A percentile compares a stretch with the other conserved stretches of the same genome.
Conservation (phyloP, 306 rosid species). For the Rubus parviflorus region DNA sequence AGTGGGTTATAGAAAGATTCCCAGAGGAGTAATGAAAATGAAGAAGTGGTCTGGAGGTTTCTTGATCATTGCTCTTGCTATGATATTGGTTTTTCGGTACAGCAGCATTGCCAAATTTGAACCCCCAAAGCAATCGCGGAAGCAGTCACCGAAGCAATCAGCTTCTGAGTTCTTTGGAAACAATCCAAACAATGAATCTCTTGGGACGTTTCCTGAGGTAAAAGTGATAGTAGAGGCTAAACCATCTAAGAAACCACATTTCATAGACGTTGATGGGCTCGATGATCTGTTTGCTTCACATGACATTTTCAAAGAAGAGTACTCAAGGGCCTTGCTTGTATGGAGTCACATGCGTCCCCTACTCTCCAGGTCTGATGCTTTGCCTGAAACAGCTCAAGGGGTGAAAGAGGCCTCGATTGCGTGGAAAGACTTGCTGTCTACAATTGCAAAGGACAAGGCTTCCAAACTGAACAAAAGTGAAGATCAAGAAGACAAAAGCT, state of each 20-base stretch:
- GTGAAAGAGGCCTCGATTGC: constrained; percentile 84
- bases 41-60: constrained; percentile 88
- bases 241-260: constrained; percentile 45
- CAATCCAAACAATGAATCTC: constrained; percentile 38
- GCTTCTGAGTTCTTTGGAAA: constrained; percentile 59
- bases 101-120: constrained; percentile 44
- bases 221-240: constrained; percentile 25
- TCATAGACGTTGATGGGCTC: constrained; percentile 57
- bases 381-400: constrained; percentile 81
- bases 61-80: constrained; percentile 59
- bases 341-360: constrained; percentile 63
- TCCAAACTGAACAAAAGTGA: constrained; percentile 36
- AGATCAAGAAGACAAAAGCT: constrained; percentile 40
- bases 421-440: constrained; percentile 66
- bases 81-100: constrained; percentile 55
- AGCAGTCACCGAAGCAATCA: constrained; percentile 38
- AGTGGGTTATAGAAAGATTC: background rate
- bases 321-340: constrained; percentile 50
- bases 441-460: constrained; percentile 45
- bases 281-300: constrained; percentile 47
- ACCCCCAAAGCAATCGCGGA: constrained; percentile 29
- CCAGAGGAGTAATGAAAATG: constrained; percentile 42
- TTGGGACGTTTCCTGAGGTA: constrained; percentile 23
- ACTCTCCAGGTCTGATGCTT: constrained; percentile 74
- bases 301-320: constrained; percentile 39